Conservation (phyloP, 176 grass and related monocot species). For the Oryza brachyantha region DNA sequence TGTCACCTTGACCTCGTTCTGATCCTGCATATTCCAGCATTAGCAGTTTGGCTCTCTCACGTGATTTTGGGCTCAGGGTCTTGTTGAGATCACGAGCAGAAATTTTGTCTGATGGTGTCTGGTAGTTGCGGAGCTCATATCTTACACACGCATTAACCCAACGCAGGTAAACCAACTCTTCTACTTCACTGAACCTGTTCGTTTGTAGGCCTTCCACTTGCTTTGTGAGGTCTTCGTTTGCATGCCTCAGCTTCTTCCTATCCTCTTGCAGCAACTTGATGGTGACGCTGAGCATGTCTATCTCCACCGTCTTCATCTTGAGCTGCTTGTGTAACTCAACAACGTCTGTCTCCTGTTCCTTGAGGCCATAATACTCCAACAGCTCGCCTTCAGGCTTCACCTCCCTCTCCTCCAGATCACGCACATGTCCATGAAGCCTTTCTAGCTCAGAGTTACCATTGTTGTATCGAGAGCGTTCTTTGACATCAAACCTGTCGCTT, state of each 20-base stretch:
- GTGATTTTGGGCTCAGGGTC: conserved; percentile 81
- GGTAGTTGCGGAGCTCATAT: conserved; percentile 83
- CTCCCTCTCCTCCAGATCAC: conserved; percentile 82
- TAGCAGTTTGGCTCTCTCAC: conserved; percentile 71
- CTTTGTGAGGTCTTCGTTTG: conserved; percentile 83
- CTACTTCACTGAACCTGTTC: conserved; percentile 93
- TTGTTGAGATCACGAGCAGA: conserved; percentile 85
- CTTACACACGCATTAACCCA: conserved; percentile 95
- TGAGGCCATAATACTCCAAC: conserved; percentile 90
- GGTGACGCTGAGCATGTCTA: conserved; percentile 73
- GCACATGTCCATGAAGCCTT: conserved; percentile 50
- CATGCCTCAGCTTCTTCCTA: conserved; percentile 73
- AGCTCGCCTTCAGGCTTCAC: conserved; percentile 78
- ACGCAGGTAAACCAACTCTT: conserved; percentile 85
- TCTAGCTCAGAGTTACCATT: conserved; percentile 49
- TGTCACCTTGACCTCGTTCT: conserved; percentile 82
- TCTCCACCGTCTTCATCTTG: conserved; percentile 72
- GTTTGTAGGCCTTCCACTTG: conserved; percentile 97
- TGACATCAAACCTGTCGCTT: conserved; percentile 67
- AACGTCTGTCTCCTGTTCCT: conserved; percentile 78
- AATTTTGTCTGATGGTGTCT: conserved; percentile 59
- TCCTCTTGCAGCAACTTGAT: conserved; percentile 71
- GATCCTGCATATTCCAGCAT: conserved; percentile 91
- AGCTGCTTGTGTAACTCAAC: conserved; percentile 84
- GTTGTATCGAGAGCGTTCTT: conserved; percentile 57